These are phyloP conservation scores for Arachis hypogaea DNA, from an alignment of 306 rosid species.

Conservation along the genomic window DNA sequence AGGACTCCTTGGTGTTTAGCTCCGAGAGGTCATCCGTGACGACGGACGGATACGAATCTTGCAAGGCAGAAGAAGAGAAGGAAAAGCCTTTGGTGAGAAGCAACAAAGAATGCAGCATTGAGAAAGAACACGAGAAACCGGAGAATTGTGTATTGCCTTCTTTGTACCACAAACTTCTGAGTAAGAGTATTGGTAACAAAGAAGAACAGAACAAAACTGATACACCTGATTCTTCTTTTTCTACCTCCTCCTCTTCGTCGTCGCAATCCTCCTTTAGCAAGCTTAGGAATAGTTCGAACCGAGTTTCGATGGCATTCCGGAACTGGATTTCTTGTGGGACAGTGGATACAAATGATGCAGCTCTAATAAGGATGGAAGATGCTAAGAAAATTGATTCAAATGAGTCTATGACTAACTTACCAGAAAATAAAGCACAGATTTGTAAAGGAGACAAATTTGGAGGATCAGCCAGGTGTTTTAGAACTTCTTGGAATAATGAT, in stretches of 20 bases:
- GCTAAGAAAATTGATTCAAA: constrained; percentile 24
- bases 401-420: background rate
- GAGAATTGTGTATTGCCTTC: constrained; percentile 43
- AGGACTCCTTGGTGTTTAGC: constrained; percentile 53
- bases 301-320: constrained; percentile 58
- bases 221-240: constrained; percentile 43
- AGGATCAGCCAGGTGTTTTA: constrained; percentile 53
- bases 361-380: constrained; percentile 36
- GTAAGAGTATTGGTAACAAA: constrained; percentile 40
- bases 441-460: constrained; percentile 50
- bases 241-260: constrained; percentile 43
- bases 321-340: constrained; percentile 65
- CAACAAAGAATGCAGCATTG: constrained; percentile 33
- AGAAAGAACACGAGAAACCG: constrained; percentile 27
- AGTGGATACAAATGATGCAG: constrained; percentile 58
- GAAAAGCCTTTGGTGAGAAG: constrained; percentile 34
- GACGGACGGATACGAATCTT: constrained; percentile 53
- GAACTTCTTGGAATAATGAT: constrained; percentile 51
- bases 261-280: constrained; percentile 44
- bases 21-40: constrained; percentile 64
- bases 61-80: constrained; percentile 53
- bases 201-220: constrained; percentile 38
- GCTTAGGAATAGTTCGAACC: constrained; percentile 56
- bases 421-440: constrained; percentile 33
- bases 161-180: constrained; percentile 44